Evolutionary conservation across 2,329 filamentous ascomycete genomes (phyloP), one percentile per base, ranked within the genome.

Genomic region (Penicillium rolfsii): DNA sequence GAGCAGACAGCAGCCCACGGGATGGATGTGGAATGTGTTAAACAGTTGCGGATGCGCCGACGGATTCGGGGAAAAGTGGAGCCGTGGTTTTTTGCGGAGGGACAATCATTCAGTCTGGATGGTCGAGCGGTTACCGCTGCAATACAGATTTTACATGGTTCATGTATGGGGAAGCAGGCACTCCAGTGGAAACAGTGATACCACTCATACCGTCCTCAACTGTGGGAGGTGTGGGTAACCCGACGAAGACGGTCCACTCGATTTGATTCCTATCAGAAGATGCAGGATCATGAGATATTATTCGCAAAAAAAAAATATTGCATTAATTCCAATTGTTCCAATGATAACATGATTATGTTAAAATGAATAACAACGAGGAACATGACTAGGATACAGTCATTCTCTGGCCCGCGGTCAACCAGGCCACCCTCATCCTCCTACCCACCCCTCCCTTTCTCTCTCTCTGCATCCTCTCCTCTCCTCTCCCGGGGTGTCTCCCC

Each of bases 31-130:
- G 4, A 55, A 61, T 63, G 58, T 55, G 54, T n/a, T 41, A 4
- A 14, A 16, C 36, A 38, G 36, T 53, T 56, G 56, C 58, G 61
- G 61, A 64, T 59, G 60, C 43, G 52, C 59, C 55, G 66, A 70
- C 67, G 67, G 67, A 69, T 70, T 70, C 67, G 67, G 67, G 67
- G 66, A 70, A 70, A 67, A 67, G 67, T 70, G 67, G 67, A 69
- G 66, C 67, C 67, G 50, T 53, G 16, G 22, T 35, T 64, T 65
- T 69, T 66, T 70, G 66, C 65, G 66, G 67, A 69, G 66, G 66
- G 67, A 41, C 6, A 40, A 22, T 43, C 19, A 19, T 11, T 43
- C 19, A 22, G 19, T 22, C 19, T 22, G 19, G 19, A 12, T 14
- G 7, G 30, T 52, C 6, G 8, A 19, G 19, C 2, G 30, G 4